Percentiles rank a stretch among this genome's conserved stretches.
phyloP scores from a whole-genome alignment of 148 eudicot species.

The Rheum nobile region DNA sequence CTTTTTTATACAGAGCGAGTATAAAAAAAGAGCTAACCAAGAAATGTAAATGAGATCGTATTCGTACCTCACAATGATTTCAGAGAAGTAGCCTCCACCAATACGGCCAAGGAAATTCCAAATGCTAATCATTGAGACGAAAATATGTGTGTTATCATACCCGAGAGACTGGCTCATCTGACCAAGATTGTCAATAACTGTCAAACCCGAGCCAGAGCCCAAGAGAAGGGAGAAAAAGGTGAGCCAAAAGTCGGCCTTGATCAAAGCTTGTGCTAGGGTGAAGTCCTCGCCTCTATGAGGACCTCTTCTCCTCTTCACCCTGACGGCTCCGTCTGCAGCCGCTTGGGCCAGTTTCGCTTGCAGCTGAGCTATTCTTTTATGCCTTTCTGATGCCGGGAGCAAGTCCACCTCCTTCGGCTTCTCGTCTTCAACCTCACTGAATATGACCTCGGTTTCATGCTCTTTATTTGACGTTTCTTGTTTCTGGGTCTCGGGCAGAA shows the following conservation, averaged over 20 bases:
- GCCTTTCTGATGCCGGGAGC: conserved; percentile 70
- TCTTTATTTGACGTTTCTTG: conserved; percentile 29
- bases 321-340: conserved; percentile 87
- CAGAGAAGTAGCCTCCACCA: conserved; percentile 95
- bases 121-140: conserved; percentile 95
- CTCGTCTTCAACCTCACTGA: conserved; percentile 83
- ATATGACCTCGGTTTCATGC: conserved; percentile 50
- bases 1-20: not conserved
- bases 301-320: conserved; percentile 69
- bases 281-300: conserved; percentile 95
- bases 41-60: not conserved
- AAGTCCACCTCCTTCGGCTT: conserved; percentile 53
- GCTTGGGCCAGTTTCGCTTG: conserved; percentile 75
- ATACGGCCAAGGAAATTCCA: conserved; percentile 97
- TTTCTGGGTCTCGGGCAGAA: conserved; percentile 32
- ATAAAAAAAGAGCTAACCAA: not conserved
- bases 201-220: conserved; percentile 95
- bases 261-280: conserved; percentile 66
- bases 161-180: conserved; percentile 95
- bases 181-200: conserved; percentile 90
- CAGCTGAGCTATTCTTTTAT: conserved; percentile 59
- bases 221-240: conserved; percentile 69
- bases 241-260: conserved; percentile 96
- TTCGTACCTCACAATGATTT: conserved; percentile 65
- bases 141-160: conserved; percentile 63